Conservation (phyloP, 129 eudicot genomes). For the Pittosporum tobira region DNA sequence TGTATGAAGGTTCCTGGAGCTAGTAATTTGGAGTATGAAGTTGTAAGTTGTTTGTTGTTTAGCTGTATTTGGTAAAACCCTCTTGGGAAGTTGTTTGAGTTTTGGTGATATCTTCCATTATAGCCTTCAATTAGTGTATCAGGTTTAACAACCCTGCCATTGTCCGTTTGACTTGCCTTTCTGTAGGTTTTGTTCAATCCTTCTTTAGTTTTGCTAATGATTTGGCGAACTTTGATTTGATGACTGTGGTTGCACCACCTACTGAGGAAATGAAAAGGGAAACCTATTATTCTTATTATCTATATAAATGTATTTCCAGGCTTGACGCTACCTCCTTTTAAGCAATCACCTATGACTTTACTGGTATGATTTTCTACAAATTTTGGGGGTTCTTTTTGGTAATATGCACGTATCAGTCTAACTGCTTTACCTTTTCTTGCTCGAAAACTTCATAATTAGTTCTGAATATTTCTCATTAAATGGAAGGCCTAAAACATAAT, state of each 20-base stretch:
- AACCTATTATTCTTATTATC: not conserved
- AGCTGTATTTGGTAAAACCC: not conserved
- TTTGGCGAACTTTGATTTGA: not conserved
- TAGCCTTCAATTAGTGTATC: too few species aligned
- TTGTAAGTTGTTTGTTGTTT: not conserved
- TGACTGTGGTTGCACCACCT: not conserved
- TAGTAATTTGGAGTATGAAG: not conserved
- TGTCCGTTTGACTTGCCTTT: not conserved
- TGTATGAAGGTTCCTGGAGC: not conserved
- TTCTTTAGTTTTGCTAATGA: not conserved
- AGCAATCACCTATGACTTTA: too few species aligned
- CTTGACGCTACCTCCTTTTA: not conserved
- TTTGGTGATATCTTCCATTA: not conserved
- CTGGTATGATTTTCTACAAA: too few species aligned
- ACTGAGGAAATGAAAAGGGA: not conserved
- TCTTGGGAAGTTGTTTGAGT: not conserved
- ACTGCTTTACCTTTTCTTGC: too few species aligned
- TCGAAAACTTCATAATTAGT: not conserved
- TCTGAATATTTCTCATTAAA: not conserved
- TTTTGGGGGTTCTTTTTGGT: too few species aligned
- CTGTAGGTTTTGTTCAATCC: not conserved
- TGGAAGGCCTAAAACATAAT: not conserved
- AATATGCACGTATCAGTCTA: not conserved
- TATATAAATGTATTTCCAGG: not conserved
- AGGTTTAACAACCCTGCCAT: not conserved